Evolutionary conservation across 768 basidiomycete species (phyloP), one percentile per base, ranked within the genome.

Genomic region (Hericium erinaceus): DNA sequence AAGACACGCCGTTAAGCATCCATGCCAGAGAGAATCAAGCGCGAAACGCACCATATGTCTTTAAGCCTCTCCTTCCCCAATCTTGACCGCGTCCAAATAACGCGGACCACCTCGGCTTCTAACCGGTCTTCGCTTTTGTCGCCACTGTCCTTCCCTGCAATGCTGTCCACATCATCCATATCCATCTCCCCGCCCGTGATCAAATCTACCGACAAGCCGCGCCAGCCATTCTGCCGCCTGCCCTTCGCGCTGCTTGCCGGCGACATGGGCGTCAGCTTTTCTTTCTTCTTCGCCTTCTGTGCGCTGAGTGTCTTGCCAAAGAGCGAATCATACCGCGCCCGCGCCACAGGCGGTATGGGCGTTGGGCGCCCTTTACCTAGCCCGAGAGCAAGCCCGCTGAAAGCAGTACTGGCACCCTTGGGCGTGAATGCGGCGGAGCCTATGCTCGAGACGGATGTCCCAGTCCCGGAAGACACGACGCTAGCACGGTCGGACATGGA

Each of bases 221-320:
- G 74, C 87, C 87, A 89, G 3, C 87, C 87, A 3, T 84, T 81
- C 55, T 80, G 77, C 56, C 81, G 69, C 39, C 64, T 74, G 59
- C 75, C 73, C 15, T 74, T 64, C 37, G 71, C 72, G 18, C 71
- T 60, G 0, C 75, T 72, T 57, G 71, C 72, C 2, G 49, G 49
- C 15, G 49, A 24, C 24, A 24, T 15, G 15, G 49, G 49, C 15
- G 49, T 24, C 11, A 50, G 49, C 15, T 15, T 18, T 24, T 24
- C 28, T 53, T 73, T 55, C 39, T 71, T 44, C 2, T 26, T 55
- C 1, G 48, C 52, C 22, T 52, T 55, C n/a, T 62, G 46, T 57
- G 68, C 68, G 4, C 58, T 55, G 49, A 50, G 24, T 3, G 16
- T 46, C 44, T 46, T 46, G 38, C 64, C 55, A 55, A 72, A 72